Evolutionary conservation across 345 rosid species (phyloP), one percentile per base, ranked within the genome.

Genomic region (Citrus sp.): DNA sequence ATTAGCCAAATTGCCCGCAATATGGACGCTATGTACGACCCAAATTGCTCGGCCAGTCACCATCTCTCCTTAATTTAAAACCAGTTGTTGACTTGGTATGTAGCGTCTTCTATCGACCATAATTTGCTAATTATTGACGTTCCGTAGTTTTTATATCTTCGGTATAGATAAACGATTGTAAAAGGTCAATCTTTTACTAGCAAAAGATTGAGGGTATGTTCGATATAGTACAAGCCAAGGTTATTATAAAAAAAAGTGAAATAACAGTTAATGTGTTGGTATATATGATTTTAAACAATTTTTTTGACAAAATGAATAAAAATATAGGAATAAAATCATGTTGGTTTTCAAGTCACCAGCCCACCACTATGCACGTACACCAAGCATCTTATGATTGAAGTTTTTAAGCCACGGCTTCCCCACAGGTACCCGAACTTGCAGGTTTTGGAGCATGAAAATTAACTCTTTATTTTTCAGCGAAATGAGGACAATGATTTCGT

Each of bases 21-120:
- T 34, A n/a, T 35, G 12, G 35, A 51, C 32, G 27, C 19, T 9
- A 69, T 65, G 58, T 16, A 73, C 80, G 83, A 46, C 72, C 61
- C 42, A 22, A 73, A 76, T 68, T 67, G 75, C 68, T 72, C 64
- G 16, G 69, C 56, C 65, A 60, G 80, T 87, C 79, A 14, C 77
- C 81, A 77, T 82, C 86, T 27, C 60, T 38, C 24, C 42, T 12
- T 12, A 46, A 46, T 46, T 58, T 30, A 38, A 64, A 25, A 71
- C 69, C 9, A 38, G 49, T 51, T 21, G 19, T 25, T 66, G 76
- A 81, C 68, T 37, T 27, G 19, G 42, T 14, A n/a, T 73, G 16
- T 4, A 42, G 67, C 72, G 32, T 22, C 46, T 67, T 25, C 32
- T 22, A 30, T 64, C 46, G 56, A 74, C 66, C 51, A 60, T 42